A percentile compares a stretch with the other conserved stretches of the same genome.
These are phyloP conservation scores for Starmerella etchellsii DNA, from an alignment of 805 yeast species.

Conservation along the genomic window DNA sequence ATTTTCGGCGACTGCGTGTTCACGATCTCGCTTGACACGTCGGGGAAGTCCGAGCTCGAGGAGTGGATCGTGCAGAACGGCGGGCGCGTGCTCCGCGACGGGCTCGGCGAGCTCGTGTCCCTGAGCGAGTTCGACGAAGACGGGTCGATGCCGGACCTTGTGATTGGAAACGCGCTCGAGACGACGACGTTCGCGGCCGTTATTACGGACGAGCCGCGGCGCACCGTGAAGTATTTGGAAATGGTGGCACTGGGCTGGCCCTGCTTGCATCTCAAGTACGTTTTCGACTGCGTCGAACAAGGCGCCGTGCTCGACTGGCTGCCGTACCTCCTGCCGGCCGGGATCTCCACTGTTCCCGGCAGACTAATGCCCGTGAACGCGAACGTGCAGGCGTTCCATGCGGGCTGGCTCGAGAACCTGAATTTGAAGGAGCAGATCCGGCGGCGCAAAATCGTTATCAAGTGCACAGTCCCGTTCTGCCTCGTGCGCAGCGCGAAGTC, in stretches of 20 bases:
- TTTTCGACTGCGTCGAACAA: constrained; percentile 33
- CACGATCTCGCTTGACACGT: constrained; percentile 2
- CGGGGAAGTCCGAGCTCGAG: background rate
- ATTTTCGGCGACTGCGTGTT: constrained; percentile 5
- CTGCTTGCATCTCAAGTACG: constrained; percentile 46
- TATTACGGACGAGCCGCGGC: constrained; percentile 41
- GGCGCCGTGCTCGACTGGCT: constrained; percentile 32
- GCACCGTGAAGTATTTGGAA: constrained; percentile 68
- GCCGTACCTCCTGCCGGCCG: constrained; percentile 57
- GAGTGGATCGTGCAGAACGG: constrained; percentile 5
- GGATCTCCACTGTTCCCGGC: constrained; percentile 40
- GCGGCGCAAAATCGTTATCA: constrained; percentile 15
- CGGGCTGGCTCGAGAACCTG: constrained; percentile 16
- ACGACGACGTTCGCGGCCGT: constrained; percentile 47
- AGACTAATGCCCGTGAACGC: constrained; percentile 19
- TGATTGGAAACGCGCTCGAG: constrained; percentile 2
- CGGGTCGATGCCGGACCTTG: constrained; percentile 8
- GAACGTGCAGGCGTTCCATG: constrained; percentile 19
- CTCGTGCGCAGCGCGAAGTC: constrained; percentile 3
- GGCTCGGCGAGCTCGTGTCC: constrained; percentile 4
- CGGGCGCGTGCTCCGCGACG: constrained; percentile 7
- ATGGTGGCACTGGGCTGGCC: constrained; percentile 82
- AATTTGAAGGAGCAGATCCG: constrained; percentile 22
- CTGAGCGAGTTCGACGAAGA: constrained; percentile 1
- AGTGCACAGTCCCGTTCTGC: constrained; percentile 18